phyloP scores from a whole-genome alignment of 1,139 yeast species.

The Blastobotrys persicus region DNA sequence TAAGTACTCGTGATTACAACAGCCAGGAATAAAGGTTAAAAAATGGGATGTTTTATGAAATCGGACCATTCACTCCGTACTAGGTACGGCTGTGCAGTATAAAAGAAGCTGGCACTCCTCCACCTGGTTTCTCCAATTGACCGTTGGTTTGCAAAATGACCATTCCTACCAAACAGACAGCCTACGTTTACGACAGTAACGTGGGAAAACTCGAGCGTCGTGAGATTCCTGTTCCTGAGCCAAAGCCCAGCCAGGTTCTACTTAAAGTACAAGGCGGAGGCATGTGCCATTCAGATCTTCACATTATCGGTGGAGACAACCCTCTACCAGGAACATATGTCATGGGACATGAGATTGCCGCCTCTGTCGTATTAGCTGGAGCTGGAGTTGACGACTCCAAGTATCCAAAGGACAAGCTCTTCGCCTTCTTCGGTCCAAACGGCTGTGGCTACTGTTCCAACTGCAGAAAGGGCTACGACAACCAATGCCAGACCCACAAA shows the following conservation, averaged over 20 bases:
- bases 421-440: conserved; percentile 40
- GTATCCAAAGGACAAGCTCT: conserved; percentile 42
- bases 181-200: conserved; percentile 1
- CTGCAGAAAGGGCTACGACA: conserved; percentile 47
- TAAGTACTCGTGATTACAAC: too few species aligned
- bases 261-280: conserved; percentile 54
- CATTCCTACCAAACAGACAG: conserved; percentile 6
- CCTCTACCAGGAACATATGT: conserved; percentile 37
- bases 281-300: conserved; percentile 52
- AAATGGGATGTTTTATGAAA: too few species aligned
- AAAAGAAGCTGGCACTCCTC: background rate
- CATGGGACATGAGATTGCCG: conserved; percentile 59
- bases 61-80: too few species aligned
- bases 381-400: conserved; percentile 29
- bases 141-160: background rate
- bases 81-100: background rate
- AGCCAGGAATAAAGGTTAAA: too few species aligned
- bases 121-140: background rate
- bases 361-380: conserved; percentile 45
- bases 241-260: conserved; percentile 42
- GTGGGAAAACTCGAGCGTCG: conserved; percentile 8
- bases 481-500: conserved; percentile 34
- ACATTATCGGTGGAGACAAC: conserved; percentile 39
- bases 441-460: conserved; percentile 46
- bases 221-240: conserved; percentile 41